Conservation (phyloP, 1,284 basidiomycete genomes). For the Lignosus rhinocerotis region DNA sequence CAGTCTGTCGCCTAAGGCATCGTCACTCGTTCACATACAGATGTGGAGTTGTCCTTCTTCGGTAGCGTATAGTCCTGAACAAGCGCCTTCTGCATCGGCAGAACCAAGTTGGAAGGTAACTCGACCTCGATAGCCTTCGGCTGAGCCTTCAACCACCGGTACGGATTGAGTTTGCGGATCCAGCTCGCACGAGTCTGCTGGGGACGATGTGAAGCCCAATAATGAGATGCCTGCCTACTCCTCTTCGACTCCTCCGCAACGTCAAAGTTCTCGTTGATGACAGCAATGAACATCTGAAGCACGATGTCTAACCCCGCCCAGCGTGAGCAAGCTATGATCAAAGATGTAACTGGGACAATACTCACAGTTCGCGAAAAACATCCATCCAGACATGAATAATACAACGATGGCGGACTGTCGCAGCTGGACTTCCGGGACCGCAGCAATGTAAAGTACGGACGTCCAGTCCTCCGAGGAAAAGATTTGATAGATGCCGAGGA, state of each 20-base stretch:
- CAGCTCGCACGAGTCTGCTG: slow-evolving; percentile 60
- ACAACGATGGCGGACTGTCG: slow-evolving; percentile 77
- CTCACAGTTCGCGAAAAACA: slow-evolving; percentile 92
- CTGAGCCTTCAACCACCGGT: slow-evolving; percentile 76
- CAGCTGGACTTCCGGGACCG: slow-evolving; percentile 62
- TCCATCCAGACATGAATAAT: slow-evolving; percentile 84
- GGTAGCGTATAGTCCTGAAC: slow-evolving; percentile 61
- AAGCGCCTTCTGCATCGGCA: slow-evolving; percentile 76
- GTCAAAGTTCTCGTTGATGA: slow-evolving; percentile 97
- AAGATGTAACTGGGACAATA: slow-evolving; percentile 6
- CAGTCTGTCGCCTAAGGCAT: no score
- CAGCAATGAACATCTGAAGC: slow-evolving; percentile 98
- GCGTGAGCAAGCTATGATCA: neutral
- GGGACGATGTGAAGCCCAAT: slow-evolving; percentile 59
- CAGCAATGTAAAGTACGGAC: slow-evolving; percentile 72
- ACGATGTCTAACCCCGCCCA: slow-evolving; percentile 88
- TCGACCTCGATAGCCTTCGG: slow-evolving; percentile 76
- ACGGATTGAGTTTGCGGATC: slow-evolving; percentile 85
- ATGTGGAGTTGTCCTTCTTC: slow-evolving; percentile 33
- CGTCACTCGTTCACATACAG: neutral
- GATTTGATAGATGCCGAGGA: slow-evolving; percentile 88
- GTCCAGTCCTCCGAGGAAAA: slow-evolving; percentile 98
- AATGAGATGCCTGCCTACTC: slow-evolving; percentile 75
- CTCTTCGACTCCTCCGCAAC: slow-evolving; percentile 92
- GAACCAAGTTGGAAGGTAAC: slow-evolving; percentile 69